phyloP scores from a whole-genome alignment of 192 early-diverging fungal species.

The Diversispora eburnea region DNA sequence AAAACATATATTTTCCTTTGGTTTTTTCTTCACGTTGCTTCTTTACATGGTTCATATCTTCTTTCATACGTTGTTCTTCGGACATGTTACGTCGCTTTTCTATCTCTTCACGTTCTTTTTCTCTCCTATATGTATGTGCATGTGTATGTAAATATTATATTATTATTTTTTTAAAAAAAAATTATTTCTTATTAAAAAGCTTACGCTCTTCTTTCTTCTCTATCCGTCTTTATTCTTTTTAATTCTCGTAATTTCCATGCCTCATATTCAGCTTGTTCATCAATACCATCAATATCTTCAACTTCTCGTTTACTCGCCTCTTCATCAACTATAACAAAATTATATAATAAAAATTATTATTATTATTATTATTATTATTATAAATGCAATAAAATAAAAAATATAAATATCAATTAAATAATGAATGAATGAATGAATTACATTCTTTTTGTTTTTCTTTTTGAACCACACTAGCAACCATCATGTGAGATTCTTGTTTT shows the following conservation, averaged over 20 bases:
- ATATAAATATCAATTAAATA: conserved; percentile 12
- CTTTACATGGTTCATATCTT: conserved; percentile 63
- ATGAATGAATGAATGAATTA: conserved; percentile 25
- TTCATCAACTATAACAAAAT: conserved; percentile 41
- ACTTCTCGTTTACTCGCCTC: conserved; percentile 48
- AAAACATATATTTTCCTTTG: conserved; percentile 52
- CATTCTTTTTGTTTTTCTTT: conserved; percentile 56
- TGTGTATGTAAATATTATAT: background rate
- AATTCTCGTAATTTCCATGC: conserved; percentile 91
- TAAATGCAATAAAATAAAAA: conserved; percentile 20
- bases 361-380: background rate
- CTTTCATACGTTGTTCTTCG: conserved; percentile 73
- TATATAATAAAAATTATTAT: too few relatives aligned
- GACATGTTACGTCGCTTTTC: conserved; percentile 78
- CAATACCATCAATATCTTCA: conserved; percentile 89
- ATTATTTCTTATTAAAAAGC: conserved; percentile 23
- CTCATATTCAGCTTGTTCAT: conserved; percentile 85
- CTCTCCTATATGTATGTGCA: conserved; percentile 40
- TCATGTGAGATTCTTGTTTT: conserved; percentile 70
- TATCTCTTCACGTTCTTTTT: conserved; percentile 72
- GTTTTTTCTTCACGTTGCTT: conserved; percentile 60
- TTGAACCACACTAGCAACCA: conserved; percentile 69
- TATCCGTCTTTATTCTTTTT: conserved; percentile 82
- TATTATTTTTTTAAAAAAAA: background rate
- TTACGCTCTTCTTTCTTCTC: conserved; percentile 66